Evolutionary conservation across 768 basidiomycete genomes (phyloP).

Genomic region (Termitomyces bulborhizus): DNA sequence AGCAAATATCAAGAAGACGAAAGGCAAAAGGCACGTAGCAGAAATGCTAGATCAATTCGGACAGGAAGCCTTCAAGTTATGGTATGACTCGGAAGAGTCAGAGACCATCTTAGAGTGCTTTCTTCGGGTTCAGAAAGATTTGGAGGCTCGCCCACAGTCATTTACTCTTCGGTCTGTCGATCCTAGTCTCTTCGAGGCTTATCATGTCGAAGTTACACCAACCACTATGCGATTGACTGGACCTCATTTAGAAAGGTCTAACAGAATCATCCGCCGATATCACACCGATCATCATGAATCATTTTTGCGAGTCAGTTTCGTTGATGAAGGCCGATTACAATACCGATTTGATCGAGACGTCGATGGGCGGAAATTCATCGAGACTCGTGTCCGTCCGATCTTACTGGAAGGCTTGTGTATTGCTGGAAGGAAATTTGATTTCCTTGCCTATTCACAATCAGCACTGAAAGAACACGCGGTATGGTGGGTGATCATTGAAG

Average conservation of each 20-base stretch:
- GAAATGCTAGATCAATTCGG: conserved; percentile 35
- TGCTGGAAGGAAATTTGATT: conserved; percentile 49
- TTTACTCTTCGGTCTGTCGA: conserved; percentile 18
- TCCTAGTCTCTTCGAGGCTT: conserved; percentile 31
- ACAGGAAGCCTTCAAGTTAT: conserved; percentile 18
- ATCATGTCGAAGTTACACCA: conserved; percentile 48
- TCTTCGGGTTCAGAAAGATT: conserved; percentile 18
- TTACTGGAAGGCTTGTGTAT: conserved; percentile 45
- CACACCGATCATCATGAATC: conserved; percentile 34
- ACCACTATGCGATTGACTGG: conserved; percentile 48
- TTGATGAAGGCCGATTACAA: conserved; percentile 50
- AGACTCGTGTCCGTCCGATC: conserved; percentile 37
- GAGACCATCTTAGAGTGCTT: conserved; percentile 27
- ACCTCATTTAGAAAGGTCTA: conserved; percentile 53
- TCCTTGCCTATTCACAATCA: conserved; percentile 71
- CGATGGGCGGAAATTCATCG: conserved; percentile 45
- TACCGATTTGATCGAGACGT: conserved; percentile 53
- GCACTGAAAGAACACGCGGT: conserved; percentile 64
- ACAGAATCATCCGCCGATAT: conserved; percentile 54
- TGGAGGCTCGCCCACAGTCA: conserved; percentile 15
- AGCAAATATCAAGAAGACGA: conserved; percentile 16
- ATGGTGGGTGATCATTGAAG: conserved; percentile 28
- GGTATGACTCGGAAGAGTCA: conserved; percentile 15
- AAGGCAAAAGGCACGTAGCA: conserved; percentile 31
- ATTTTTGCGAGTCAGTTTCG: conserved; percentile 60